A percentile compares a stretch with the other conserved stretches of the same genome.
phyloP scores from a whole-genome alignment of 208 protist genomes.

The Herpetomonas samuelpessoai region DNA sequence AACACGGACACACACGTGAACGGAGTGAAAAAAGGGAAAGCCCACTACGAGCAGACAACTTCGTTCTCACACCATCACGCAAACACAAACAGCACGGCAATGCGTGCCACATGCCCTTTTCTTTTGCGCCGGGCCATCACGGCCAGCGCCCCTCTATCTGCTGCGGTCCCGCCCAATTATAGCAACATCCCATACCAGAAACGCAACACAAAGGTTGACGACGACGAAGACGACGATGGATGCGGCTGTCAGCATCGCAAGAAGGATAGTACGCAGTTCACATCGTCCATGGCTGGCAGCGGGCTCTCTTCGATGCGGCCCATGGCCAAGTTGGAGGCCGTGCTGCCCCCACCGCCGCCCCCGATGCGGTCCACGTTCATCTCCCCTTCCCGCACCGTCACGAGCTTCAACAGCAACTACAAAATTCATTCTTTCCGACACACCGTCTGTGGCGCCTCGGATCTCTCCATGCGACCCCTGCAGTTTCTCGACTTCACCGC shows the following conservation, averaged over 20 bases:
- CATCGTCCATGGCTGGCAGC: background rate
- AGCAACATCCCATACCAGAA: constrained; percentile 44
- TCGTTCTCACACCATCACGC: too few relatives aligned
- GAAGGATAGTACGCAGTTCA: background rate
- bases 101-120: too few relatives aligned
- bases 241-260: background rate
- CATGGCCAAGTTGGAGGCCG: background rate
- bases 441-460: constrained; percentile 45
- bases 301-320: background rate
- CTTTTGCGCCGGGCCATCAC: constrained; percentile 7
- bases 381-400: constrained; percentile 27
- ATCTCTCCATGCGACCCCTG: constrained; percentile 67
- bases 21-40: too few relatives aligned
- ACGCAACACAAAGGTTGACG: background rate
- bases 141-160: constrained; percentile 6
- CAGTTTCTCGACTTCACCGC: constrained; percentile 23
- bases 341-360: constrained; percentile 15
- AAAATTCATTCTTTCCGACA: constrained; percentile 60
- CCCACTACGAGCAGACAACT: too few relatives aligned
- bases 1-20: too few relatives aligned
- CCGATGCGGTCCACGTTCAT: constrained; percentile 64
- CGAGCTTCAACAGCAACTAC: constrained; percentile 53
- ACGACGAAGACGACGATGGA: background rate
- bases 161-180: constrained; percentile 30
- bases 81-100: too few relatives aligned